Percentiles rank a stretch among this genome's conserved stretches.
Evolutionary conservation across 306 rosid species (phyloP).

Genomic region (Dryas octopetala): DNA sequence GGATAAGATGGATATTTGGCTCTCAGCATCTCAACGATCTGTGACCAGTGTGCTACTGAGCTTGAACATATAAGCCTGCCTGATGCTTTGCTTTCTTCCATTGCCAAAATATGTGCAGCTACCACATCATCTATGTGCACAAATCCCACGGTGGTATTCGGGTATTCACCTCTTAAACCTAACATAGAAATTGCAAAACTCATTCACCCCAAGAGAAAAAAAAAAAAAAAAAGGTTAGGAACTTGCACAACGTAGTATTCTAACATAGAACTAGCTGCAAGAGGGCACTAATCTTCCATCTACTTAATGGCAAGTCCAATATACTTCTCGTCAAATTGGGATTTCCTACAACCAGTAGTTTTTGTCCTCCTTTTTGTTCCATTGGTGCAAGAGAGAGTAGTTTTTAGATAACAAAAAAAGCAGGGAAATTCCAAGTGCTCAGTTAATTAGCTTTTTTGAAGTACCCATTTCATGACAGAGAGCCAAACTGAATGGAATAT

Average conservation of each 20-base stretch:
- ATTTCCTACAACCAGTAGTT: not conserved
- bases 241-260: not conserved
- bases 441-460: not conserved
- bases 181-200: not conserved
- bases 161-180: constrained; percentile 69
- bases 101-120: constrained; percentile 71
- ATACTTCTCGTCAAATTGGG: not conserved
- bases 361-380: not conserved
- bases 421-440: too few relatives aligned
- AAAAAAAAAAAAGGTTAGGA: not conserved
- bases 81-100: constrained; percentile 60
- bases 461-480: not conserved
- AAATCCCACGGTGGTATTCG: constrained; percentile 69
- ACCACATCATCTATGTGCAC: constrained; percentile 85
- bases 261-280: not conserved
- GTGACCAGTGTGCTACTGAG: constrained; percentile 73
- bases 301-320: not conserved
- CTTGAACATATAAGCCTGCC: constrained; percentile 82
- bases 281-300: too few relatives aligned
- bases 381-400: not conserved
- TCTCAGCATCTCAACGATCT: constrained; percentile 66
- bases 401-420: not conserved
- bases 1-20: constrained; percentile 68
- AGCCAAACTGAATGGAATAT: not conserved
- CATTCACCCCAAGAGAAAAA: too few relatives aligned